phyloP scores from a whole-genome alignment of 129 eudicot genomes.

The Tagetes erecta region DNA sequence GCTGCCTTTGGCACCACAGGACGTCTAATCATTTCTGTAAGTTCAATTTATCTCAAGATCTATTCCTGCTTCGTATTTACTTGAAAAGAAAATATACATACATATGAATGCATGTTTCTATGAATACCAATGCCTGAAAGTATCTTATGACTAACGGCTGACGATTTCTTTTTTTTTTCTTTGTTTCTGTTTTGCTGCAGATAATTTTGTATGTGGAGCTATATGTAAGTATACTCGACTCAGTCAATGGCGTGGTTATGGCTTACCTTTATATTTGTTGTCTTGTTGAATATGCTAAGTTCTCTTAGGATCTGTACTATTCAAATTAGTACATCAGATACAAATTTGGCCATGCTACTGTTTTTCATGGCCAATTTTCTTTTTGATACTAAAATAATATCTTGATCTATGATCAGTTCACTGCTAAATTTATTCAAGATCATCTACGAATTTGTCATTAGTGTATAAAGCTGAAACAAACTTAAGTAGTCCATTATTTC shows the following conservation, averaged over 20 bases:
- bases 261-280: too few relatives aligned
- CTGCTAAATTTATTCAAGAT: background rate
- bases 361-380: background rate
- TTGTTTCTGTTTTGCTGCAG: constrained; percentile 52
- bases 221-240: constrained; percentile 70
- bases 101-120: background rate
- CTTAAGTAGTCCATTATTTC: background rate
- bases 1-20: constrained; percentile 89
- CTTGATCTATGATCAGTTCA: background rate
- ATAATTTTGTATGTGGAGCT: constrained; percentile 77
- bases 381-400: background rate
- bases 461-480: background rate
- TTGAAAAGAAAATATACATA: background rate
- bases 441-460: background rate
- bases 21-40: constrained; percentile 68
- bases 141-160: constrained; percentile 24
- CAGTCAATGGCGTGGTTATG: too few relatives aligned
- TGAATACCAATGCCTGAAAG: background rate
- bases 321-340: too few relatives aligned
- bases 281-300: too few relatives aligned
- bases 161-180: constrained; percentile 16
- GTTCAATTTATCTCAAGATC: constrained; percentile 21
- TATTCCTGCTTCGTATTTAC: background rate
- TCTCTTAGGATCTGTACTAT: too few relatives aligned
- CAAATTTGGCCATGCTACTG: too few relatives aligned